Conservation (phyloP, 176 grass and related monocot species). For the Hyparrhenia diplandra region DNA sequence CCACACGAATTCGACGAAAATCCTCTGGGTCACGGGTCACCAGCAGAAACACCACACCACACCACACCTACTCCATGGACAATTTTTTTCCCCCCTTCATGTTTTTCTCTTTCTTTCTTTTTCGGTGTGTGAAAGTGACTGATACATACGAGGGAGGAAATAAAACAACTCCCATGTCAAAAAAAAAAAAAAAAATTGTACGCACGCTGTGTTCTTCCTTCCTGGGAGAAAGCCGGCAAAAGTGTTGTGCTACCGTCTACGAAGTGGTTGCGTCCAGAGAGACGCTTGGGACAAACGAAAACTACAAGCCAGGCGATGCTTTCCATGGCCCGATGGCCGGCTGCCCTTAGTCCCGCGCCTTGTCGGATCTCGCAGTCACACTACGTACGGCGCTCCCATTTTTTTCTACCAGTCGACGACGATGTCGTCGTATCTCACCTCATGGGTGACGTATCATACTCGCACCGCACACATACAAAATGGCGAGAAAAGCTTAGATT, state of each 20-base stretch:
- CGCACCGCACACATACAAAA: not conserved
- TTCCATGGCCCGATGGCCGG: constrained; percentile 49
- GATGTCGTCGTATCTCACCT: not conserved
- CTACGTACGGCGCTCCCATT: not conserved
- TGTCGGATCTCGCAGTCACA: constrained; percentile 19
- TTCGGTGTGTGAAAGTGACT: not conserved
- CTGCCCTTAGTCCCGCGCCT: constrained; percentile 20
- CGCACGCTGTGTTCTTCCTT: not conserved
- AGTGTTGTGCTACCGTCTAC: not conserved
- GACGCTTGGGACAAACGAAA: constrained; percentile 19
- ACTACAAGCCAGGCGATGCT: constrained; percentile 34
- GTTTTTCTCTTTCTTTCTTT: not conserved
- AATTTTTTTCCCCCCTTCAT: not conserved
- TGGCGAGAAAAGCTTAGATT: not conserved
- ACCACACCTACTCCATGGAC: constrained; percentile 13
- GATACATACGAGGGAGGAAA: not conserved
- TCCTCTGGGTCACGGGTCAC: not conserved
- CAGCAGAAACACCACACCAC: not conserved
- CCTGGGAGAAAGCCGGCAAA: constrained; percentile 4
- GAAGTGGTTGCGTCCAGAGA: constrained; percentile 30
- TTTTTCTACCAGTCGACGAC: not conserved
- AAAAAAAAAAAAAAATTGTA: not conserved
- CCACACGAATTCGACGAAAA: constrained; percentile 17
- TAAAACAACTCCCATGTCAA: not conserved
- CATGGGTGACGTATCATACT: constrained; percentile 27